Percentiles rank a stretch among this genome's conserved stretches.
Conservation (phyloP, 2,329 filamentous ascomycete genomes). For the Blastomyces gilchristii region DNA sequence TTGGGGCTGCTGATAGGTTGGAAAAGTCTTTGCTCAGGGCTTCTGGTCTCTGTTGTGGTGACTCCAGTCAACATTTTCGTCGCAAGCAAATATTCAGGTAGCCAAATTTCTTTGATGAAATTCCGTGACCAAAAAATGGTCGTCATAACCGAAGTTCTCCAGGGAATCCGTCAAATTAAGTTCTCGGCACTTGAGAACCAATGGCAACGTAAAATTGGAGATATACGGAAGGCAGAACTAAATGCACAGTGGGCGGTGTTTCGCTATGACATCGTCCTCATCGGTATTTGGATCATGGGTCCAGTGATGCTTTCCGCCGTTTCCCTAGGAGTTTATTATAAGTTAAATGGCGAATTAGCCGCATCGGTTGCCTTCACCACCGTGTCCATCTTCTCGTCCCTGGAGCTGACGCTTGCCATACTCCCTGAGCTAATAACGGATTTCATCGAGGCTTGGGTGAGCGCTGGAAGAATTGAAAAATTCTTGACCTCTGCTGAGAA, state of each 20-base stretch:
- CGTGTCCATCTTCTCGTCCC: constrained; percentile 61
- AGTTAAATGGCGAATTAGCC: constrained; percentile 51
- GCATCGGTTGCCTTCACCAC: constrained; percentile 72
- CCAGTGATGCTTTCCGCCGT: constrained; percentile 64
- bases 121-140: constrained; percentile 64
- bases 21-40: constrained; percentile 55
- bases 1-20: constrained; percentile 62
- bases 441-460: constrained; percentile 62
- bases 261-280: constrained; percentile 50
- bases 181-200: constrained; percentile 65
- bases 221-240: constrained; percentile 57
- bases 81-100: constrained; percentile 53
- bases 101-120: constrained; percentile 64
- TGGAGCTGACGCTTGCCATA: constrained; percentile 60
- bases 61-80: constrained; percentile 59
- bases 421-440: constrained; percentile 65
- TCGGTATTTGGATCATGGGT: constrained; percentile 61
- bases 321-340: constrained; percentile 58
- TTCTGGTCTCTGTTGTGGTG: constrained; percentile 53
- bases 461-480: constrained; percentile 58
- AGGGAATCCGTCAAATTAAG: constrained; percentile 76
- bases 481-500: constrained; percentile 61
- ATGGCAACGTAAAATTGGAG: constrained; percentile 61
- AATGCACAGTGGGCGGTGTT: constrained; percentile 57
- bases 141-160: constrained; percentile 64